Evolutionary conservation across 352 stramenopile genomes (phyloP), one percentile per base, ranked within the genome.

Genomic region (Pythium graminicola): DNA sequence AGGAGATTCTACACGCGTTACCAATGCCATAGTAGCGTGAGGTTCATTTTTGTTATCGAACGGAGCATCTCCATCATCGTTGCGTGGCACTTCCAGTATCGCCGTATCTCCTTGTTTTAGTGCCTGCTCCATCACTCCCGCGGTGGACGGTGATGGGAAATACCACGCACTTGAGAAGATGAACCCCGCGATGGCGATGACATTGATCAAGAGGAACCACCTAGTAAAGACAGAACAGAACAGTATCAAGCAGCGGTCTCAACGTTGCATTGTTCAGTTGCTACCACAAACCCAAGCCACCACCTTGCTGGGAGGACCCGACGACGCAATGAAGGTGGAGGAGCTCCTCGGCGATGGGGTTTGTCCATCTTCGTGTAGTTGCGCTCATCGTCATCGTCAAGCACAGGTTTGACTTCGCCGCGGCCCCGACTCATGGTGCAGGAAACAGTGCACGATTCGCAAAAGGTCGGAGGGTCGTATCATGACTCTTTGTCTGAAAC

Each of bases 151-250:
- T 17, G 66, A 63, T 3, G 72, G 74, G 41, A 87, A 85, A 35
- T 68, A 80, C 5, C 59, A 49, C 6, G 70, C 69, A 51, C 70
- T 81, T 23, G 65, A 48, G 57, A 87, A 81, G 53, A 82, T 83
- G 64, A 85, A 81, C 2, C 31, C 48, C 1, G 64, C 62, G 22
- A 87, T 50, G 1, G 67, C 67, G 19, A 66, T 28, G 19, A 85
- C 60, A 42, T 84, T 87, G 19, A 62, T 31, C 28, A 85, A 28
- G 33, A 87, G 45, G 16, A 81, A 72, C 23, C 44, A 29, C 8
- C 57, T 65, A 20, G 8, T 28, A 5, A 31, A 23, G 2, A 20
- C 40, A 47, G 13, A 20, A n/a, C 20, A 8, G 7, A 32, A 27
- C 14, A 22, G 28, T 20, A 47, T 17, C 4, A 26, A 8, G 4